Base-by-base conservation (phyloP, 176 grass and related monocot species). In the Oryza glaberrima region DNA sequence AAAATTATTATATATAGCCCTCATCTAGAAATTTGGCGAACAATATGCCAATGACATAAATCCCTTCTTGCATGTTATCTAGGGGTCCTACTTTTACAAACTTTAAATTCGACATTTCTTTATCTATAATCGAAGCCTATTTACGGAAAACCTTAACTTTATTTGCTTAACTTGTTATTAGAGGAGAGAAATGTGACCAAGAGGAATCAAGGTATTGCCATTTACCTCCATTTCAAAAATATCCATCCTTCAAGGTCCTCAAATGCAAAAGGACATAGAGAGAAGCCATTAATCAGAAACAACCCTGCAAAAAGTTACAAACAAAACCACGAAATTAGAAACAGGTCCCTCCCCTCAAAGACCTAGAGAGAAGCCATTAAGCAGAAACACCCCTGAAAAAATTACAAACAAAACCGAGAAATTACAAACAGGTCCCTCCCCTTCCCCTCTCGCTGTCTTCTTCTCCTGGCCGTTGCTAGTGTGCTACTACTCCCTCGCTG, bases 401-500 rank as follows among this genome's bases (percentile, higher is more conserved):
- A 60, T 2, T 4, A 0, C 3, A 63, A 63, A 23, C 9, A 63
- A 54, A 25, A 4, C 0, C 1, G 0, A 23, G 23, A 41, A 76
- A 84, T 69, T 15, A 44, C 75, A 71, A 65, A 13, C 0, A 15
- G 2, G 1, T 0, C 85, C 89, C 32, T 71, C 30, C 30, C 30
- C 30, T 32, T 3, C 17, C 1, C 5, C 1, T 36, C 43, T 64
- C 0, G 25, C 81, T 30, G 35, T 78, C 81, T 80, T 68, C 73
- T 77, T 56, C 47, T 54, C 76, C 63, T 52, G 80, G 80, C 89
- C 84, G 89, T 83, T 10, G 43, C 43, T 10, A 9, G 5, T 87
- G 5, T 87, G 84, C 75, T 52, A 54, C 60, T n/a, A 20, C 17
- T 79, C 26, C 7, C 43, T 44, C 0, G 63, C 81, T 6, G 36